Evolutionary conservation across 805 yeast genomes (phyloP).

Genomic region (Hanseniaspora guilliermondii): DNA sequence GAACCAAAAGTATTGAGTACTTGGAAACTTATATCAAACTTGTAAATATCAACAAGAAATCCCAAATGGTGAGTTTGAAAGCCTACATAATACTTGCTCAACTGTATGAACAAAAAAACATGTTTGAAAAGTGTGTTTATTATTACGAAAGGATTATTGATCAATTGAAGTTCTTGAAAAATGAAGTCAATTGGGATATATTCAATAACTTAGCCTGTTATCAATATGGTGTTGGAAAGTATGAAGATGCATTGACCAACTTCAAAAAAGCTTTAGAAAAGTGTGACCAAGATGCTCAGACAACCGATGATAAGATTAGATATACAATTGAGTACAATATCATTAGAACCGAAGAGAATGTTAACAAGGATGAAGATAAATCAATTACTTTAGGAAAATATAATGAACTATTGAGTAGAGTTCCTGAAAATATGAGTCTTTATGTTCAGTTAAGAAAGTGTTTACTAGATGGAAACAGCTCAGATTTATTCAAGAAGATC

Average conservation of each 20-base stretch:
- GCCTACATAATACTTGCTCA: conserved; percentile 60
- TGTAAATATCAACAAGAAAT: conserved; percentile 36
- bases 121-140: conserved; percentile 49
- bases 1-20: conserved; percentile 44
- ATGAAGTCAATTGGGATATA: conserved; percentile 40
- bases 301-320: conserved; percentile 20
- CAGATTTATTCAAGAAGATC: conserved; percentile 41
- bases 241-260: conserved; percentile 42
- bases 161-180: conserved; percentile 29
- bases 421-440: conserved; percentile 67
- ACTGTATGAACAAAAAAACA: conserved; percentile 54
- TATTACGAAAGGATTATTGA: conserved; percentile 52
- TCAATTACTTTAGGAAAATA: conserved; percentile 32
- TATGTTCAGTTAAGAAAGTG: conserved; percentile 46
- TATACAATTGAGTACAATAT: conserved; percentile 54
- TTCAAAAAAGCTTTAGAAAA: conserved; percentile 37
- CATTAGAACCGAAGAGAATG: conserved; percentile 56
- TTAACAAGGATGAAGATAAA: conserved; percentile 21
- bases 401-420: conserved; percentile 39
- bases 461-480: conserved; percentile 43
- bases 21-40: conserved; percentile 61
- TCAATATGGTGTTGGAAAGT: conserved; percentile 52
- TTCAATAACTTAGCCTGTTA: conserved; percentile 79
- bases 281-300: conserved; percentile 24
- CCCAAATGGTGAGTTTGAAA: conserved; percentile 48